Evolutionary conservation across 257 asterid genomes (phyloP).

Genomic region (Fraxinus excelsior): DNA sequence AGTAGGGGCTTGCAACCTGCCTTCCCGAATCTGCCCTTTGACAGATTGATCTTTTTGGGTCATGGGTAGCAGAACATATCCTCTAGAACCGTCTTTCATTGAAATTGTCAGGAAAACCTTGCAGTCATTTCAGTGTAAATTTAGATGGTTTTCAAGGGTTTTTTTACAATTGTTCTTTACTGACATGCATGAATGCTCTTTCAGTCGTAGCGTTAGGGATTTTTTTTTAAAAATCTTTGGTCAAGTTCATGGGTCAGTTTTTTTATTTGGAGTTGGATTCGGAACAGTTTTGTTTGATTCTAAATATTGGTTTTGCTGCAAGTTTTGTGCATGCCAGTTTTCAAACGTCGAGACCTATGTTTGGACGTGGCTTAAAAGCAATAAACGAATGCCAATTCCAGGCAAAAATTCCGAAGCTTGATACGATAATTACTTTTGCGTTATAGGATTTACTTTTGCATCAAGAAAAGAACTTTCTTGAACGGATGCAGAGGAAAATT

Average conservation of each 20-base stretch:
- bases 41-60: slow-evolving; percentile 12
- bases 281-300: slow-evolving; percentile 13
- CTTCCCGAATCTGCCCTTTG: neutral
- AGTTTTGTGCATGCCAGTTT: neutral
- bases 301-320: neutral
- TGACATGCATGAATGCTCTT: slow-evolving; percentile 32
- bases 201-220: slow-evolving; percentile 4
- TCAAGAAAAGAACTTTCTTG: too few relatives aligned
- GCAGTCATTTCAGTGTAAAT: slow-evolving; percentile 32
- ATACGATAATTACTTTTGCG: too few relatives aligned
- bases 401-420: too few relatives aligned
- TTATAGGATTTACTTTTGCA: too few relatives aligned
- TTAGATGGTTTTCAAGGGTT: slow-evolving; percentile 27
- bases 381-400: too few relatives aligned
- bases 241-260: neutral
- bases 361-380: neutral
- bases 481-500: too few relatives aligned
- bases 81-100: slow-evolving; percentile 13
- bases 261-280: neutral
- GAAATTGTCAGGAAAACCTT: slow-evolving; percentile 14
- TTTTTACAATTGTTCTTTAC: slow-evolving; percentile 24
- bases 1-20: slow-evolving; percentile 25
- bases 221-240: neutral
- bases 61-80: slow-evolving; percentile 10
- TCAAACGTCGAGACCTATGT: neutral